Conservation (phyloP, 495 filamentous ascomycete genomes). For the Hyaloscypha hepaticicola region DNA sequence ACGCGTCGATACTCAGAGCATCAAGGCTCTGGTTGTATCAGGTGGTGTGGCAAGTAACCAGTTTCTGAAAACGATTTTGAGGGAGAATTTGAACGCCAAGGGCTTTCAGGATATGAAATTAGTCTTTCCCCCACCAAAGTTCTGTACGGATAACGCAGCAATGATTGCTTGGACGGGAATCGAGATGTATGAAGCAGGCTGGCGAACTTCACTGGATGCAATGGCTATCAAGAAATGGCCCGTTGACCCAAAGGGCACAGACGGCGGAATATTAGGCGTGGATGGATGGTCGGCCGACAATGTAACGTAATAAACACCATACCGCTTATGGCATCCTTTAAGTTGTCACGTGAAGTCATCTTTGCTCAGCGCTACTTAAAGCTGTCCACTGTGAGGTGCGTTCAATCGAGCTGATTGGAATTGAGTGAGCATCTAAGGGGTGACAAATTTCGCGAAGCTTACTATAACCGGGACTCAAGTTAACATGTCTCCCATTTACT, state of each 20-base stretch:
- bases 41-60: slow-evolving; percentile 87
- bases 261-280: slow-evolving; percentile 49
- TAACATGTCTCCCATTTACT: too few species aligned
- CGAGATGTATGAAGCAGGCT: slow-evolving; percentile 87
- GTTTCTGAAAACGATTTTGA: slow-evolving; percentile 70
- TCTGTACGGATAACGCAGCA: slow-evolving; percentile 95
- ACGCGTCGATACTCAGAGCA: slow-evolving; percentile 26
- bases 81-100: slow-evolving; percentile 57
- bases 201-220: slow-evolving; percentile 57
- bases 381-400: not conserved
- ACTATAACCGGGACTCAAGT: too few species aligned
- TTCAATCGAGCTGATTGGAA: too few species aligned
- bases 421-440: too few species aligned
- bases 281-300: slow-evolving; percentile 41
- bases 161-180: slow-evolving; percentile 96
- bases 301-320: not conserved
- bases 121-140: slow-evolving; percentile 65
- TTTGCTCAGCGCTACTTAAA: not conserved
- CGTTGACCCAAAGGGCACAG: slow-evolving; percentile 60
- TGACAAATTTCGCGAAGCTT: too few species aligned
- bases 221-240: slow-evolving; percentile 72
- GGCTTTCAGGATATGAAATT: slow-evolving; percentile 64
- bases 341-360: not conserved
- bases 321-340: too few species aligned
- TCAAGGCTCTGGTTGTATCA: slow-evolving; percentile 72